Evolutionary conservation across 768 basidiomycete species (phyloP).

Genomic region (Lenzites betulinus): DNA sequence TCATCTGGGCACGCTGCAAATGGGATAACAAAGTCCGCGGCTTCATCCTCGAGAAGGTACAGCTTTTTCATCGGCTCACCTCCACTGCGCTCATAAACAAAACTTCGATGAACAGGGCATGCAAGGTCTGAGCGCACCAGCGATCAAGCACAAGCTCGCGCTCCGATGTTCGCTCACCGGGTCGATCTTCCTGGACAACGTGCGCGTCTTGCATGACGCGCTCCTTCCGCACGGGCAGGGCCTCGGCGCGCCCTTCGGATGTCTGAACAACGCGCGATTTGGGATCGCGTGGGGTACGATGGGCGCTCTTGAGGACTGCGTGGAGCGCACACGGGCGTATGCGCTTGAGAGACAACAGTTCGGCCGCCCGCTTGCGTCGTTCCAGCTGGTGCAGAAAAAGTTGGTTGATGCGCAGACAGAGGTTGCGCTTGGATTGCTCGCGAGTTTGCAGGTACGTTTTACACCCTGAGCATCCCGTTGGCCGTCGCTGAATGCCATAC

Average conservation of each 20-base stretch:
- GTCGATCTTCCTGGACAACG: slow-evolving; percentile 91
- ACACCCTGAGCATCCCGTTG: background rate
- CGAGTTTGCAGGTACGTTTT: slow-evolving; percentile 62
- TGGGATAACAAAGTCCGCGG: slow-evolving; percentile 93
- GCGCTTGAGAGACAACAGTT: slow-evolving; percentile 92
- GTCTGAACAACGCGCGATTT: slow-evolving; percentile 87
- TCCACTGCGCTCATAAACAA: background rate
- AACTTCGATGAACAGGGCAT: slow-evolving; percentile 53
- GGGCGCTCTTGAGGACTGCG: slow-evolving; percentile 93
- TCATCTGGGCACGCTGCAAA: slow-evolving; percentile 93
- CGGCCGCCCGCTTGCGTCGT: slow-evolving; percentile 83
- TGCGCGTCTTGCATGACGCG: slow-evolving; percentile 70
- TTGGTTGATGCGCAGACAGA: slow-evolving; percentile 92
- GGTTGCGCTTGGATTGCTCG: slow-evolving; percentile 73
- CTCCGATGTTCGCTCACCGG: slow-evolving; percentile 84
- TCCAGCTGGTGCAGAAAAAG: slow-evolving; percentile 99
- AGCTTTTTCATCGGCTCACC: slow-evolving; percentile 11
- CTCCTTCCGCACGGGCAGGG: slow-evolving; percentile 80
- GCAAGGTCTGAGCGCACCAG: slow-evolving; percentile 79
- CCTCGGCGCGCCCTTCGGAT: slow-evolving; percentile 85
- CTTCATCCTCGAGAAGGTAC: slow-evolving; percentile 87
- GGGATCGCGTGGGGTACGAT: slow-evolving; percentile 96
- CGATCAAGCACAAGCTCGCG: slow-evolving; percentile 93
- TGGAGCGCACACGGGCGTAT: slow-evolving; percentile 75
- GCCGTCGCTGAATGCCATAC: background rate